Percentiles rank a stretch among this genome's conserved stretches.
phyloP scores from a whole-genome alignment of 2,329 filamentous ascomycete species.

The Magnaporthales sp. region DNA sequence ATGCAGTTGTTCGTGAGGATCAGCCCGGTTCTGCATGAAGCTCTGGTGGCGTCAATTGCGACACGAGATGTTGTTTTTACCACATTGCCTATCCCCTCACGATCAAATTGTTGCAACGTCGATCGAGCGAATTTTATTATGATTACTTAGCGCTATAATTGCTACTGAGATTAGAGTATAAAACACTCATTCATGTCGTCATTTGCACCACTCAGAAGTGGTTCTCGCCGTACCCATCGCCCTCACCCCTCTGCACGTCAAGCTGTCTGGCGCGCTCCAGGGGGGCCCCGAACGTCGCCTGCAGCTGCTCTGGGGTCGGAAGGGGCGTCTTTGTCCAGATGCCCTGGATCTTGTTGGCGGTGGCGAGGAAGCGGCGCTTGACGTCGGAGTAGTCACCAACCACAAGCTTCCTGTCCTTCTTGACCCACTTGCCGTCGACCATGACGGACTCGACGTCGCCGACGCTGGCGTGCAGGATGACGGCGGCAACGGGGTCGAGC shows the following conservation, averaged over 20 bases:
- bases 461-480: conserved; percentile 45
- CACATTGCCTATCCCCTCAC: neutral
- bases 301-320: conserved; percentile 14
- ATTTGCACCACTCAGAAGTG: neutral
- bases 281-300: neutral
- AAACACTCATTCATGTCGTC: neutral
- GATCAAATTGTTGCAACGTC: too few relatives aligned
- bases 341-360: conserved; percentile 22
- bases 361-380: conserved; percentile 22
- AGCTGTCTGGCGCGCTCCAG: conserved; percentile 4
- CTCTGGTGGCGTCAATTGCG: neutral
- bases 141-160: neutral
- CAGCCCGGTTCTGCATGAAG: neutral
- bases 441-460: conserved; percentile 42
- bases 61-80: too few relatives aligned
- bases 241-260: conserved; percentile 9
- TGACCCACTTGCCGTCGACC: conserved; percentile 38
- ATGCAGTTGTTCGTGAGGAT: neutral
- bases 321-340: conserved; percentile 16
- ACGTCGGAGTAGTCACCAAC: conserved; percentile 15
- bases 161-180: neutral
- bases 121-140: neutral
- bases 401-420: conserved; percentile 31
- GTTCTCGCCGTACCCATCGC: conserved; percentile 10
- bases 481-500: conserved; percentile 44